These are phyloP conservation scores for Plasmodium chabaudi DNA, from an alignment of 169 alveolate genomes.

Conservation along the genomic window DNA sequence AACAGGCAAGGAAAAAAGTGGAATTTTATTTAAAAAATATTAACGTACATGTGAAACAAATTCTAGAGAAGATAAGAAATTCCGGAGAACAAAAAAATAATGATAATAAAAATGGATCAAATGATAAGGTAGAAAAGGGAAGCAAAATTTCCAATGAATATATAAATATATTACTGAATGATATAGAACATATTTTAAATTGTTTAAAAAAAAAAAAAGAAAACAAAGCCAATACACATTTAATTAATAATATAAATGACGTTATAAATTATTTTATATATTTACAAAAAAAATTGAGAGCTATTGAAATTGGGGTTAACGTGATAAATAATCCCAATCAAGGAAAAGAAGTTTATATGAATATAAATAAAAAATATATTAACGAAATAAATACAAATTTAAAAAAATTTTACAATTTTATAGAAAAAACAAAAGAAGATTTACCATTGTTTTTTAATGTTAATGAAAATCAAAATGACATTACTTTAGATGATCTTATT, in stretches of 20 bases:
- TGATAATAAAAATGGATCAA: not conserved
- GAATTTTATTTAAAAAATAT: not conserved
- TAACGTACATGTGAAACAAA: not conserved
- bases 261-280: too few species aligned
- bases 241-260: too few species aligned
- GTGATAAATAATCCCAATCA: not conserved
- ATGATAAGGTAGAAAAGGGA: not conserved
- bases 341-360: too few species aligned
- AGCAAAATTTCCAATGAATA: not conserved
- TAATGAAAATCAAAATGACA: slow-evolving; percentile 15
- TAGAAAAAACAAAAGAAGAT: slow-evolving; percentile 6
- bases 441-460: not conserved
- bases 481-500: slow-evolving; percentile 52
- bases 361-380: not conserved
- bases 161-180: not conserved
- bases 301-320: not conserved
- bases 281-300: not conserved
- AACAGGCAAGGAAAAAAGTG: slow-evolving; percentile 3
- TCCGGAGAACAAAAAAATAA: too few species aligned
- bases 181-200: not conserved
- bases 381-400: not conserved
- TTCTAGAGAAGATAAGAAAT: not conserved
- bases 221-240: not conserved
- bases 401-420: not conserved
- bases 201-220: not conserved